Evolutionary conservation across 768 basidiomycete genomes (phyloP), one percentile per base, ranked within the genome.

Genomic region (Vararia minispora): DNA sequence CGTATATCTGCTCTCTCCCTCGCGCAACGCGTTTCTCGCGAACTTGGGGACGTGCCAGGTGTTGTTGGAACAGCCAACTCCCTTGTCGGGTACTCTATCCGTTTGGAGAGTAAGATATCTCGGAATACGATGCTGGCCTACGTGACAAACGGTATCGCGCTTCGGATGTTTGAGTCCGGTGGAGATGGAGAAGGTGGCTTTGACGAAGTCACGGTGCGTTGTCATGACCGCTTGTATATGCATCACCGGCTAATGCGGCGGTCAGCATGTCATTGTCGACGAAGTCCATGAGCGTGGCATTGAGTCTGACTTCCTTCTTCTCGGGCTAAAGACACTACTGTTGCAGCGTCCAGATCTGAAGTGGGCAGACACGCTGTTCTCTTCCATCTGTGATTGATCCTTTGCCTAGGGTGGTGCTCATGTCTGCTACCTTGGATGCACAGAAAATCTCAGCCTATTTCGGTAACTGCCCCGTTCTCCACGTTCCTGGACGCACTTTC

Each of bases 281-380:
- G 94, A 99, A 64, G 88, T 95, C 33, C 94, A 99, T 52, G 94
- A 99, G 63, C 79, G 94, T 16, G 88, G 81, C 6, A 95, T 99
- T 48, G 94, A 99, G 54, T 92, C 89, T 0, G 94, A 98, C 58
- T 99, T 99, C 62, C 70, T 99, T 23, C 66, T 99, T 23, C 89
- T 97, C 47, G 88, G 97, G 5, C 68, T 99, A 37, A 90, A 88
- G 58, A 79, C 84, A 12, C 62, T 98, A 24, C 58, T 95, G 36
- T 60, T 69, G 39, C 74, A 80, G 45, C 71, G 87, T 18, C 71
- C 79, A 34, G 79, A 94, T 49, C 64, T 99, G n/a, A 92, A 86
- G 90, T 84, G 46, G 42, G 66, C 12, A n/a, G 16, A 28, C 22
- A 28, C 3, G 17, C 33, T 25, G 14, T 45, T 29, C 30, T 33